Evolutionary conservation across 2,329 filamentous ascomycete genomes (phyloP), one percentile per base, ranked within the genome.

Genomic region (Botrytis aclada): DNA sequence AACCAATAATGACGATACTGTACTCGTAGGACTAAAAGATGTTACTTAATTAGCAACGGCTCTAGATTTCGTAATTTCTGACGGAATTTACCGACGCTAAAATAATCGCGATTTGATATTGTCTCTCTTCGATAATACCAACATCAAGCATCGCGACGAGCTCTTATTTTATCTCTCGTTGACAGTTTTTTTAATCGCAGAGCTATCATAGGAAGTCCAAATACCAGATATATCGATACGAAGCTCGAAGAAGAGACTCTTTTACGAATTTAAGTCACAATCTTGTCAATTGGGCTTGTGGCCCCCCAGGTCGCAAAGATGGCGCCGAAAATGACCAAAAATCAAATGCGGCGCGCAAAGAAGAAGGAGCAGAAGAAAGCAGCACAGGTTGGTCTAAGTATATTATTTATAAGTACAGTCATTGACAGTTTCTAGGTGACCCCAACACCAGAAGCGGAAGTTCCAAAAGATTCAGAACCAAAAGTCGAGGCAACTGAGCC

Each of bases 351-450:
- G 82, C 90, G 95, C 82, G 93, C 94, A 66, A 95, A 95, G 86
- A 97, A 96, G 88, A 98, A 97, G 90, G 92, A 94, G 79, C 89
- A 93, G 81, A 97, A 97, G 85, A 90, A 90, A 25, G 83, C 88
- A 77, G 84, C 88, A 82, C 84, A 89, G 78, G 88, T 89, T 71
- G 76, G 82, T 77, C 41, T 14, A 22, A 14, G 7, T 39, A 37
- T 29, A 14, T 18, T 4, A 29, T 29, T 61, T 2, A 41, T 47
- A 45, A 64, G 56, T 64, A 62, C 73, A 43, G 73, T 61, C 41
- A 70, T 65, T 73, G 74, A 62, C 12, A 10, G 25, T 45, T 34
- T 45, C 74, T 82, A 82, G 82, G 83, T 76, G 66, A 78, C 80
- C 43, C 74, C 76, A 56, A 77, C 76, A 56, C 78, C 77, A 74